Evolutionary conservation across 768 basidiomycete genomes (phyloP).

Genomic region (Trametes sanguinea): DNA sequence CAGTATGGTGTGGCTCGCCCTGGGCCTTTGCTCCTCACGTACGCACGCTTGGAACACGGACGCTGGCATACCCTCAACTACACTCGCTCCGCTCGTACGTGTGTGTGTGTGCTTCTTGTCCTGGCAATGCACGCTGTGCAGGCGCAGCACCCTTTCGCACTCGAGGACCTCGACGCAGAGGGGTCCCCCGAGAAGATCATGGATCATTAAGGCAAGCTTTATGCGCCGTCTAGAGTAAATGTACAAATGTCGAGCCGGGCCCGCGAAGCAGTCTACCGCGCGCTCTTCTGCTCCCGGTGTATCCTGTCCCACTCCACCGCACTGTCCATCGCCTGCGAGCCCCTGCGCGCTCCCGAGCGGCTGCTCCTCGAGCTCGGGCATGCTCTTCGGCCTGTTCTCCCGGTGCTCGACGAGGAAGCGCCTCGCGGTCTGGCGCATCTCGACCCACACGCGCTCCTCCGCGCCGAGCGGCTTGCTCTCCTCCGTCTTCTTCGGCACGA

Average conservation of each 20-base stretch:
- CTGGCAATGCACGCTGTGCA: too few species aligned
- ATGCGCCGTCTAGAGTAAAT: neutral
- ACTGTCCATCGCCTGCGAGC: constrained; percentile 31
- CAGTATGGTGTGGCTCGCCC: neutral
- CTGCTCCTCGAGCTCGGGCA: constrained; percentile 28
- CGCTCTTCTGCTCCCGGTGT: constrained; percentile 21
- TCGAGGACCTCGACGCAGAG: too few species aligned
- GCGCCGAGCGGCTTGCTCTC: constrained; percentile 4
- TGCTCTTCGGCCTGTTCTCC: constrained; percentile 15
- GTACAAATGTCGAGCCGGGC: neutral
- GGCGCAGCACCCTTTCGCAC: too few species aligned
- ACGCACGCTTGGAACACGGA: constrained; percentile 16
- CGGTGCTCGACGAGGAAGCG: constrained; percentile 14
- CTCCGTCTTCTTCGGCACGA: constrained; percentile 37
- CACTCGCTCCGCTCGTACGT: neutral
- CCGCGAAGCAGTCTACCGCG: neutral
- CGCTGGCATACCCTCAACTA: constrained; percentile 3
- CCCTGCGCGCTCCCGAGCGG: constrained; percentile 30
- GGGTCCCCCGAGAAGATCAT: too few species aligned
- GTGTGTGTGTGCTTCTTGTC: too few species aligned
- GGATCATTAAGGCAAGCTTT: too few species aligned
- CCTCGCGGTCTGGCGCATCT: constrained; percentile 21
- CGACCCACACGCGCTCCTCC: constrained; percentile 26
- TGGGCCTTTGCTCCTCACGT: neutral
- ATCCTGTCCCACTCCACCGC: constrained; percentile 35